These are phyloP conservation scores for Pseudogymnoascus sp. DNA, from an alignment of 2,329 filamentous ascomycete genomes.

Conservation along the genomic window DNA sequence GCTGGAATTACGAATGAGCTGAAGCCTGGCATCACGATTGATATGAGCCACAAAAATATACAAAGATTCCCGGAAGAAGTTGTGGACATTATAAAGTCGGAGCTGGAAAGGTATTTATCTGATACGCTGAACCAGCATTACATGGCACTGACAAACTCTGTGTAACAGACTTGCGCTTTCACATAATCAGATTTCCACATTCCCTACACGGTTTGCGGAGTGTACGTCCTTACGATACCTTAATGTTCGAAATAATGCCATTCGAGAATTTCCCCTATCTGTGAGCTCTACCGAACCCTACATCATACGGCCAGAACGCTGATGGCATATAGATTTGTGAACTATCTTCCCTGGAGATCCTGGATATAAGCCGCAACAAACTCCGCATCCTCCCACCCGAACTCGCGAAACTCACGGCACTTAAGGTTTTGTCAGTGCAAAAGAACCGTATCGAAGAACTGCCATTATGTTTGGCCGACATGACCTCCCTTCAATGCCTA, in stretches of 20 bases:
- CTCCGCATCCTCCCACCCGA: slow-evolving; percentile 69
- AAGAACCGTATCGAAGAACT: slow-evolving; percentile 81
- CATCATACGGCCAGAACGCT: background rate
- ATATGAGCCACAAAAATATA: slow-evolving; percentile 69
- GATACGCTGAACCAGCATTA: slow-evolving; percentile 11
- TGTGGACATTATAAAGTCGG: slow-evolving; percentile 30
- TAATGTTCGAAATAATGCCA: slow-evolving; percentile 69
- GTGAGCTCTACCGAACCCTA: slow-evolving; percentile 36
- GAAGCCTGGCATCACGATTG: slow-evolving; percentile 67
- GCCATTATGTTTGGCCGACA: slow-evolving; percentile 76
- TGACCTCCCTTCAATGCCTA: slow-evolving; percentile 79
- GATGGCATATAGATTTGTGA: slow-evolving; percentile 60
- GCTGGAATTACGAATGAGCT: slow-evolving; percentile 51
- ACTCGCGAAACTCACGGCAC: slow-evolving; percentile 69
- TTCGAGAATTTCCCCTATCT: slow-evolving; percentile 57
- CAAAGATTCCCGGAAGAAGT: slow-evolving; percentile 35
- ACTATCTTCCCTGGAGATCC: slow-evolving; percentile 78
- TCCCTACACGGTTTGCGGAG: slow-evolving; percentile 64
- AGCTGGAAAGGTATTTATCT: slow-evolving; percentile 27
- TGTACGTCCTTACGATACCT: slow-evolving; percentile 72
- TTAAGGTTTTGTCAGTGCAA: slow-evolving; percentile 83
- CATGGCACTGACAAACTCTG: slow-evolving; percentile 25
- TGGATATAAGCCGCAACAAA: slow-evolving; percentile 86
- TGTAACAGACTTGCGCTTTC: slow-evolving; percentile 61
- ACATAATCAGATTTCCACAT: slow-evolving; percentile 66